Evolutionary conservation across 305 asterid species (phyloP), one percentile per base, ranked within the genome.

Genomic region (Solanum hybrid): DNA sequence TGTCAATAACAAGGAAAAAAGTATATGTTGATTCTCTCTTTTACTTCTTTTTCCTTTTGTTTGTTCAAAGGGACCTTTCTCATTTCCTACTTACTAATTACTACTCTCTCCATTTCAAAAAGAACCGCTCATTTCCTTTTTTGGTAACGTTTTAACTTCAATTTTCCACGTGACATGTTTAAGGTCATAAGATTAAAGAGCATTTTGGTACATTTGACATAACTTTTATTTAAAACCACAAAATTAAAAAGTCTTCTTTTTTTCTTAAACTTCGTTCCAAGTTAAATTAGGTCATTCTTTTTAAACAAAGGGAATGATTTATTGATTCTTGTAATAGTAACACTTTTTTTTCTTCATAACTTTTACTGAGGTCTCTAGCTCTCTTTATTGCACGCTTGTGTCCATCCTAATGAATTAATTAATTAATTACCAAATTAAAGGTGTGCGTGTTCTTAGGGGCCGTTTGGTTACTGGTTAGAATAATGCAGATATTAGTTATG

Each of bases 301-400:
- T 45, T 4, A 42, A 1, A 45, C 2, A 4, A 0, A 56, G 4
- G 10, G 1, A 56, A 3, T 81, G 17, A 19, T 29, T 15, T 10
- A 85, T 85, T 85, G 51, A 26, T 85, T 56, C 14, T 85, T 32
- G 32, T 85, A 5, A 31, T 2, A 82, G 60, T 14, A 56, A 56
- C 31, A 4, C 19, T 26, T 38, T 24, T 13, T 14, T 27, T 8
- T 45, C 3, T 15, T 15, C 31, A n/a, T 11, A 81, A 26, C 75
- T 84, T 84, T 56, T 84, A 31, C 31, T 19, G 87, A 56, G 88
- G 88, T 32, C 7, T 84, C 7, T 4, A 45, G 22, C 22, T 56
- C 75, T 56, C 36, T 85, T 85, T 85, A 32, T 8, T 56, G 88
- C 88, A 85, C 45, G 88, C 88, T 11, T 85, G 88, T 56, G 88